A percentile compares a stretch with the other conserved stretches of the same genome.
Conservation (phyloP, 257 asterid genomes). For the Henckelia pumila region DNA sequence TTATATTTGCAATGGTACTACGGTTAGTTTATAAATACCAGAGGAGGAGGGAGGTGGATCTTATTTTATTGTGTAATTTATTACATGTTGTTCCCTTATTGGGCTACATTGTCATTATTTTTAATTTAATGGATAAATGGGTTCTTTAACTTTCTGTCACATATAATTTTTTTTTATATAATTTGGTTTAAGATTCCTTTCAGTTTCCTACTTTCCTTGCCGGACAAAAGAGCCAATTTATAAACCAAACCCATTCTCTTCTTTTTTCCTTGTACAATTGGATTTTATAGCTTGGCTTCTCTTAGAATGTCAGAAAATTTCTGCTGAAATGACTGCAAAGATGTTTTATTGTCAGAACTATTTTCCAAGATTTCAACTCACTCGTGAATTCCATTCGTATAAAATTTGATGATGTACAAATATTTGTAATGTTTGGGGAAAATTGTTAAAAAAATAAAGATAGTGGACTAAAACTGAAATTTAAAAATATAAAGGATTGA, state of each 20-base stretch:
- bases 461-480: too few relatives aligned
- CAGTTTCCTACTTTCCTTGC: conserved; percentile 44
- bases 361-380: conserved; percentile 9
- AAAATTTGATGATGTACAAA: too few relatives aligned
- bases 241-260: conserved; percentile 45
- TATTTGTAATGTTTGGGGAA: too few relatives aligned
- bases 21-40: conserved; percentile 41
- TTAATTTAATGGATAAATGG: conserved; percentile 24
- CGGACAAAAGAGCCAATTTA: conserved; percentile 49
- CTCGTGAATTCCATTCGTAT: not conserved
- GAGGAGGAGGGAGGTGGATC: conserved; percentile 43
- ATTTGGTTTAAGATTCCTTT: conserved; percentile 50
- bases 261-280: conserved; percentile 36
- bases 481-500: too few relatives aligned
- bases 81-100: conserved; percentile 66
- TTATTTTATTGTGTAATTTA: conserved; percentile 42
- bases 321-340: conserved; percentile 2
- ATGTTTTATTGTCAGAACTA: not conserved
- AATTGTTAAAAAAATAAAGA: too few relatives aligned
- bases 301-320: conserved; percentile 25
- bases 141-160: conserved; percentile 36
- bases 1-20: not conserved
- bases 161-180: conserved; percentile 29
- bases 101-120: conserved; percentile 50
- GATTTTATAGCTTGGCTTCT: conserved; percentile 23